phyloP scores from a whole-genome alignment of 129 eudicot species.

The Tagetes erecta region DNA sequence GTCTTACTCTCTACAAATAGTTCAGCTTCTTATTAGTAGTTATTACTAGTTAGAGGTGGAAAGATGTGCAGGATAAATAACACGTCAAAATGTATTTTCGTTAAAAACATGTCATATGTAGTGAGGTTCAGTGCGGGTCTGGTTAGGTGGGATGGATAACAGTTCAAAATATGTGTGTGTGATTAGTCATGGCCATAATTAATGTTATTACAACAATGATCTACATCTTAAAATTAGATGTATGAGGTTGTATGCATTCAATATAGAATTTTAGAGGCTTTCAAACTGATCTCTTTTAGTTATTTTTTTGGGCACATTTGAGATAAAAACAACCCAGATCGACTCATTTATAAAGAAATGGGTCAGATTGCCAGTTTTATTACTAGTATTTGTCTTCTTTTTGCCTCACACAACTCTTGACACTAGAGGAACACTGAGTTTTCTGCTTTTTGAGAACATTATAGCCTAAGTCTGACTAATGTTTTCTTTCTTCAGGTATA shows the following conservation, averaged over 20 bases:
- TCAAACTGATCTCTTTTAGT: neutral
- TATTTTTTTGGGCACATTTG: neutral
- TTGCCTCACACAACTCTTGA: neutral
- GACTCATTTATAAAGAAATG: neutral
- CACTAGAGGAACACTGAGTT: neutral
- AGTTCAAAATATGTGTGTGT: neutral
- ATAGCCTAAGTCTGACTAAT: conserved; percentile 21
- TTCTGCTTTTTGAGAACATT: neutral
- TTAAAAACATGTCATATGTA: neutral
- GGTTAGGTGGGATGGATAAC: neutral
- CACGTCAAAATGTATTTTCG: neutral
- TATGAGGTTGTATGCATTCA: neutral
- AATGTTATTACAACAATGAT: neutral
- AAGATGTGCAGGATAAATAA: neutral
- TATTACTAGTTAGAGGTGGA: neutral
- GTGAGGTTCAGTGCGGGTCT: neutral
- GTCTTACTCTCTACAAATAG: conserved; percentile 10
- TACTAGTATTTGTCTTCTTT: neutral
- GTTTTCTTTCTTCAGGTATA: conserved; percentile 58
- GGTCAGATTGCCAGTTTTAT: neutral
- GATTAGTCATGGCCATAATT: neutral
- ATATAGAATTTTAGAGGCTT: conserved; percentile 5
- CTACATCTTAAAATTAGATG: neutral
- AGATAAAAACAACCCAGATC: neutral
- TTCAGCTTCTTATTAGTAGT: neutral